These are phyloP conservation scores for Vararia minispora DNA, from an alignment of 768 basidiomycete species.

Conservation along the genomic window DNA sequence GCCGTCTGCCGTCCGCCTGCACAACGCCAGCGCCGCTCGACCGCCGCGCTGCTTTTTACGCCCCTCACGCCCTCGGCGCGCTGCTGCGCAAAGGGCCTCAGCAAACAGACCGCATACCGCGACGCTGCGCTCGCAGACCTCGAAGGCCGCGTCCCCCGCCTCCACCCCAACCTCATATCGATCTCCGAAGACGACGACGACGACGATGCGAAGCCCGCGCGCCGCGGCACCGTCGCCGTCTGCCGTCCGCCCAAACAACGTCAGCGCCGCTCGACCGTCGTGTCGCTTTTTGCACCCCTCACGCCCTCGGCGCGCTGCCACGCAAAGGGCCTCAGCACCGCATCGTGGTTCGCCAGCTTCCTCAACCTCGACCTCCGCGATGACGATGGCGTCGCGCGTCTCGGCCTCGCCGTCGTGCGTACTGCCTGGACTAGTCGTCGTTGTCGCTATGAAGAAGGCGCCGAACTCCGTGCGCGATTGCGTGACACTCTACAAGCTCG, in stretches of 20 bases:
- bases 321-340: conserved; percentile 76
- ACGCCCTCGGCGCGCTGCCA: conserved; percentile 73
- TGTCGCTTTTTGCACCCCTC: conserved; percentile 38
- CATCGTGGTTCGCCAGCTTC: conserved; percentile 86
- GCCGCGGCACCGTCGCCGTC: not conserved
- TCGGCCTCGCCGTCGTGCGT: conserved; percentile 75
- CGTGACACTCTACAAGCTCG: conserved; percentile 59
- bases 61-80: conserved; percentile 90
- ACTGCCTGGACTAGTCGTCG: conserved; percentile 70
- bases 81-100: conserved; percentile 62
- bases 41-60: conserved; percentile 79
- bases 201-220: conserved; percentile 31
- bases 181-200: conserved; percentile 59
- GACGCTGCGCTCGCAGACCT: conserved; percentile 59
- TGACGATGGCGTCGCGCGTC: conserved; percentile 92
- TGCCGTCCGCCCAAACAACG: conserved; percentile 32
- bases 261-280: too few species aligned
- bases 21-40: too few species aligned
- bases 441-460: conserved; percentile 89
- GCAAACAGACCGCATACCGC: conserved; percentile 82
- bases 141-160: conserved; percentile 64
- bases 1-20: not conserved
- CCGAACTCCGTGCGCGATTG: conserved; percentile 73
- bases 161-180: conserved; percentile 84
- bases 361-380: conserved; percentile 89